phyloP scores from a whole-genome alignment of 2,329 filamentous ascomycete species.

The Onygenales sp. region DNA sequence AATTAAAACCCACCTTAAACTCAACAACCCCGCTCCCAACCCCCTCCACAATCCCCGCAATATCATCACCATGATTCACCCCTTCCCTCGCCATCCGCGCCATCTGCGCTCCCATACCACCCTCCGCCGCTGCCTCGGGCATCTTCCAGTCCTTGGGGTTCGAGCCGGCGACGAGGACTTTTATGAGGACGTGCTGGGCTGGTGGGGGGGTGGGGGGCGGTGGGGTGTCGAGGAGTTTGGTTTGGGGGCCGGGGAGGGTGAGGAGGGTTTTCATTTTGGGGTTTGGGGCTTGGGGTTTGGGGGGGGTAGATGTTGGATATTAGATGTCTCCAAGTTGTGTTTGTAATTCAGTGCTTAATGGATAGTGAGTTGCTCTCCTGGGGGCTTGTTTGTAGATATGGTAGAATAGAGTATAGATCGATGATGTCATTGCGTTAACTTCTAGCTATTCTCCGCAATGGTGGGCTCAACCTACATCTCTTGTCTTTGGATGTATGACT shows the following conservation, averaged over 20 bases:
- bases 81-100: conserved; percentile 10
- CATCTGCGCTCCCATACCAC: conserved; percentile 8
- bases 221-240: conserved; percentile 30
- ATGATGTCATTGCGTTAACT: no score
- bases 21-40: conserved; percentile 43
- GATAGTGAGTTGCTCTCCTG: no score
- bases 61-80: conserved; percentile 37
- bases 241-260: conserved; percentile 21
- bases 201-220: conserved; percentile 29
- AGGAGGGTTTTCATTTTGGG: conserved; percentile 32
- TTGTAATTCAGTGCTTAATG: no score
- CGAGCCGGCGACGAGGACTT: conserved; percentile 31
- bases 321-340: no score
- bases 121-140: conserved; percentile 1
- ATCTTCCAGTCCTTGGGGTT: conserved; percentile 43
- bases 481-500: no score
- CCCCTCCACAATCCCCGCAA: conserved; percentile 41
- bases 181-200: conserved; percentile 29
- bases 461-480: no score
- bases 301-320: no score
- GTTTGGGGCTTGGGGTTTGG: no score
- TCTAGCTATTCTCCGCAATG: no score
- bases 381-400: no score
- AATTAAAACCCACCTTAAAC: conserved; percentile 31
- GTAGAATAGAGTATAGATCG: no score